Conservation (phyloP, 495 filamentous ascomycete species). For the Entonaema liquescens region DNA sequence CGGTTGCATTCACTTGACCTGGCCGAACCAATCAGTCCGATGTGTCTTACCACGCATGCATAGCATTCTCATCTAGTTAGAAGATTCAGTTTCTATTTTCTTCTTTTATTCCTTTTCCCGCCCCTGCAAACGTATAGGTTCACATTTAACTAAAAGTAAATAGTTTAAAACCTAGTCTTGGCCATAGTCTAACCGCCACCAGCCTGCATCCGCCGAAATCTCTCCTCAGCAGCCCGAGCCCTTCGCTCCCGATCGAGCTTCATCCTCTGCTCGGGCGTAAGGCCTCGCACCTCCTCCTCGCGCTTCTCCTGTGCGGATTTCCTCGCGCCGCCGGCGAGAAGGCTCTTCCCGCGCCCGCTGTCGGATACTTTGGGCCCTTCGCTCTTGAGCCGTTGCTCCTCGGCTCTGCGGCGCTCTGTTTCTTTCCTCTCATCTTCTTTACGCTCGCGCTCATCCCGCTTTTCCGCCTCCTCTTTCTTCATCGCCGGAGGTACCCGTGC, state of each 20-base stretch:
- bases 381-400: conserved; percentile 67
- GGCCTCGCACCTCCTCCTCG: conserved; percentile 81
- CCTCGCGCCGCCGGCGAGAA: conserved; percentile 59
- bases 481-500: conserved; percentile 76
- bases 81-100: conserved; percentile 2
- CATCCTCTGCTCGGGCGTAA: conserved; percentile 85
- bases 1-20: background rate
- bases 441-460: conserved; percentile 68
- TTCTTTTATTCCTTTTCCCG: no score
- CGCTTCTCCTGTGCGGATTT: conserved; percentile 79
- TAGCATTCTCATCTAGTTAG: background rate
- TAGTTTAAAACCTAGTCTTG: no score
- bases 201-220: conserved; percentile 71
- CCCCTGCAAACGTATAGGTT: no score
- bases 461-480: conserved; percentile 71
- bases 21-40: background rate
- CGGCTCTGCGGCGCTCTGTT: conserved; percentile 69
- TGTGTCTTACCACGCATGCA: background rate
- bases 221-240: conserved; percentile 87
- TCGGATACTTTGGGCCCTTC: conserved; percentile 55
- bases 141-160: no score
- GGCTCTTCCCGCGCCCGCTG: conserved; percentile 49
- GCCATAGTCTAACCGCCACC: conserved; percentile 1
- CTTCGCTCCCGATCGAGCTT: conserved; percentile 81
- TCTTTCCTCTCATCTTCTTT: conserved; percentile 63